phyloP scores from a whole-genome alignment of 179 eudicot genomes.

The Camellia oleifera region DNA sequence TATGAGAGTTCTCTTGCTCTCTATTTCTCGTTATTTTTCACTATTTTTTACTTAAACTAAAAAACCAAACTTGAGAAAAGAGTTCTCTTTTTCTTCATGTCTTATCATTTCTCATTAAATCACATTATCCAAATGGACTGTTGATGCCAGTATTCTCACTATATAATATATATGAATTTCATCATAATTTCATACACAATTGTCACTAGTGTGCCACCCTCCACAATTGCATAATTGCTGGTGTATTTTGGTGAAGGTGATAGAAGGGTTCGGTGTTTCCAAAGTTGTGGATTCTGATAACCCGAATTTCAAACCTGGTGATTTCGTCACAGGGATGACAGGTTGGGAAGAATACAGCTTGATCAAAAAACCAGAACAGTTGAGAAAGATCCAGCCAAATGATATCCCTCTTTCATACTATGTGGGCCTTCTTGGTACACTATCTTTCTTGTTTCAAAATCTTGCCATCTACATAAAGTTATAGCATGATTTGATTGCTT shows the following conservation, averaged over 20 bases:
- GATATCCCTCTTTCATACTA: constrained; percentile 42
- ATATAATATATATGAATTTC: too few species aligned
- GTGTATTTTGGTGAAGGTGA: constrained; percentile 20
- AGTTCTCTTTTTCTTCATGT: too few species aligned
- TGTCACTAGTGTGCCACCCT: background rate
- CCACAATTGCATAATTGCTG: background rate
- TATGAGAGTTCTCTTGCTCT: too few species aligned
- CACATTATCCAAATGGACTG: too few species aligned
- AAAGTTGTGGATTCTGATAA: constrained; percentile 74
- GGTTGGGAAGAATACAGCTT: constrained; percentile 94
- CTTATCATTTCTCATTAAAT: too few species aligned
- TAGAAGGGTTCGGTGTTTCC: constrained; percentile 86
- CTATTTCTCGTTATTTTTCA: too few species aligned
- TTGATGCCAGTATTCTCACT: too few species aligned
- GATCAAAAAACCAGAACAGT: constrained; percentile 34
- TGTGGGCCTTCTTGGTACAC: constrained; percentile 58
- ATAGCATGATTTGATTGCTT: background rate
- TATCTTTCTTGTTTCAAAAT: background rate
- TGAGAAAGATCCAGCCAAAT: constrained; percentile 47
- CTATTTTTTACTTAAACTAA: too few species aligned
- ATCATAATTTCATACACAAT: too few species aligned
- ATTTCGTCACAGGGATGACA: constrained; percentile 62
- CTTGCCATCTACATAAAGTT: background rate
- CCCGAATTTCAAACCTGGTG: constrained; percentile 72
- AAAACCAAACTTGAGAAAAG: too few species aligned